A percentile compares a stretch with the other conserved stretches of the same genome.
These are phyloP conservation scores for Penicillium cosmopolitanum DNA, from an alignment of 495 filamentous ascomycete genomes.

Conservation along the genomic window DNA sequence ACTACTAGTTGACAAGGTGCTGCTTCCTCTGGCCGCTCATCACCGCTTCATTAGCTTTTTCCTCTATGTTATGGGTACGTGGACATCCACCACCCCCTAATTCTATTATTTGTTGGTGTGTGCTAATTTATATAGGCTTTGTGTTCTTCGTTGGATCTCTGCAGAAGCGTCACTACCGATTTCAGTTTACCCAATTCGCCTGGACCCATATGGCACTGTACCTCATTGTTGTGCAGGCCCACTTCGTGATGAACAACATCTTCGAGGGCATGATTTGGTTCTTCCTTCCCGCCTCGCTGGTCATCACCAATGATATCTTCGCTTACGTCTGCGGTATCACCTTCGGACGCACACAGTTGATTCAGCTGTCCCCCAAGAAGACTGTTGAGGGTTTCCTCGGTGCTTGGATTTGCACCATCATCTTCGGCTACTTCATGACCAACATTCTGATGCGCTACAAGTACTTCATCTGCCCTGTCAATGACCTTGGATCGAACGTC, in stretches of 20 bases:
- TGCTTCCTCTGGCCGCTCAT: conserved; percentile 92
- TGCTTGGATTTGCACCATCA: conserved; percentile 92
- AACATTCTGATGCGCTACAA: conserved; percentile 88
- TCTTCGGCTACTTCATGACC: conserved; percentile 82
- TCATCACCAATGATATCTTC: conserved; percentile 99
- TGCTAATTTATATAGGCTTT: conserved; percentile 66
- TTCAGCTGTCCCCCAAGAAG: conserved; percentile 99
- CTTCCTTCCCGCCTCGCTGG: conserved; percentile 92
- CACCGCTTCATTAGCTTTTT: conserved; percentile 99
- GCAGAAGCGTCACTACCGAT: conserved; percentile 92
- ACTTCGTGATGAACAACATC: conserved; percentile 99
- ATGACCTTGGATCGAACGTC: conserved; percentile 91
- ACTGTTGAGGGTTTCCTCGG: conserved; percentile 98
- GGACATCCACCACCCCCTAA: not conserved
- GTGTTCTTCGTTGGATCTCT: conserved; percentile 98
- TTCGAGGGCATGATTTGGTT: conserved; percentile 99
- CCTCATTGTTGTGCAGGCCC: conserved; percentile 95
- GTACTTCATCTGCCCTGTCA: conserved; percentile 98
- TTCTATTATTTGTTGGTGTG: not conserved
- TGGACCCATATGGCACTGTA: conserved; percentile 99
- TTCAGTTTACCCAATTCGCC: conserved; percentile 98
- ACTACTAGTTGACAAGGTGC: conserved; percentile 87
- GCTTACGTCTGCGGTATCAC: conserved; percentile 98
- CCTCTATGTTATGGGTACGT: conserved; percentile 92
- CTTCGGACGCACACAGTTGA: conserved; percentile 94